Percentiles rank a stretch among this genome's conserved stretches.
phyloP scores from a whole-genome alignment of 225 moss, liverwort and hornwort genomes.

The Ulota crispa region DNA sequence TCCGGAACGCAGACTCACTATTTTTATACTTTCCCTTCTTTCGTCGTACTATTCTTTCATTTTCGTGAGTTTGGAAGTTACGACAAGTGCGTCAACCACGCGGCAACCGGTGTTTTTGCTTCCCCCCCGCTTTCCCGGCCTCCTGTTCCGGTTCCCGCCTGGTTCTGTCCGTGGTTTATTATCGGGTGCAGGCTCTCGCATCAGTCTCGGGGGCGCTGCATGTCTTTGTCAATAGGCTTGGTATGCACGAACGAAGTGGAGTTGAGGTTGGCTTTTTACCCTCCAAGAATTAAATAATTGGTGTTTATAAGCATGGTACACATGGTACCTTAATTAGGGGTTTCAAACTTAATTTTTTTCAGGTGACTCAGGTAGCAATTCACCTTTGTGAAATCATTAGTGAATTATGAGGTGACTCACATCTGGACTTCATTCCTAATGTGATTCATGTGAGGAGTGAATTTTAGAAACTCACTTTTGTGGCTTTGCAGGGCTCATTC shows the following conservation, averaged over 20 bases:
- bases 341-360: too few species aligned
- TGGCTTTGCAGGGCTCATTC: too few species aligned
- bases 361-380: too few species aligned
- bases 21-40: not conserved
- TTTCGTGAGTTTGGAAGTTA: conserved; percentile 13
- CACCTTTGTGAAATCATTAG: too few species aligned
- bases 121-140: not conserved
- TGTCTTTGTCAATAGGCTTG: not conserved
- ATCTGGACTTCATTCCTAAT: too few species aligned
- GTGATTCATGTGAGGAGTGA: too few species aligned
- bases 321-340: too few species aligned
- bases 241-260: not conserved
- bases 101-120: not conserved
- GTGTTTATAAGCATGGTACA: not conserved
- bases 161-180: not conserved
- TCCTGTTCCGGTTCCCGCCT: not conserved
- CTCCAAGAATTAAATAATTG: not conserved
- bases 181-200: not conserved
- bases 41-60: not conserved
- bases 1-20: conserved; percentile 2
- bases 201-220: not conserved
- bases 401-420: too few species aligned
- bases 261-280: not conserved
- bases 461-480: too few species aligned
- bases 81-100: not conserved